Base-by-base conservation (phyloP, 257 asterid species). In the Eucommia ulmoides region DNA sequence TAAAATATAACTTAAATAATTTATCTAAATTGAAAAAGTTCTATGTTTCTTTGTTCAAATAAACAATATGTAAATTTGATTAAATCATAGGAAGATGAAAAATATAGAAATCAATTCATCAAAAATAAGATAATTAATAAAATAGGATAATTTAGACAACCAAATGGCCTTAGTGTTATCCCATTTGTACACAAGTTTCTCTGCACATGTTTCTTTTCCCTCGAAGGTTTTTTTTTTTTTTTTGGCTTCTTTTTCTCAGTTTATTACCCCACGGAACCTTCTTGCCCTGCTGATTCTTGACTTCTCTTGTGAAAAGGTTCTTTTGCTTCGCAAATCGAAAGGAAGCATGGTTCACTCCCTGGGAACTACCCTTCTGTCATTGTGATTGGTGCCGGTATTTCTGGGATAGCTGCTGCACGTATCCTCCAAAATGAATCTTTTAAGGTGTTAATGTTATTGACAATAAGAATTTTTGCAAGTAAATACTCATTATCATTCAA, bases 301-400 rank as follows among this genome's bases (percentile, higher is more conserved):
- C 23, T 50, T 23, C 1, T 68, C 26, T 65, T 41, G 38, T 67
- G 60, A 26, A 20, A 52, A 91, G 99, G 81, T 23, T 35, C 68
- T 44, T 63, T 74, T 61, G 55, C 69, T 2, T 59, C 93, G 45
- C 71, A 60, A 50, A 24, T 74, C 54, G 84, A 72, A 61, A 77
- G 82, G 64, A 65, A 72, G 33, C 80, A 64, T 18, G 63, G 65
- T 70, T 61, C 84, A 51, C n/a, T n/a, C n/a, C n/a, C n/a, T n/a
- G n/a, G n/a, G n/a, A n/a, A n/a, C n/a, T 45, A 54, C 15, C 99
- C 97, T 21, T 69, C 85, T 9, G 89, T 91, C 49, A 74, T 91
- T 52, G 84, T 91, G 67, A 63, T 91, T 74, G 99, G 99, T 60
- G 99, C 89, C 62, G 99, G 99, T 52, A 86, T 91, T 59, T 91